A percentile compares a stretch with the other conserved stretches of the same genome.
These are phyloP conservation scores for Candida insectorum DNA, from an alignment of 805 yeast genomes.

Conservation along the genomic window DNA sequence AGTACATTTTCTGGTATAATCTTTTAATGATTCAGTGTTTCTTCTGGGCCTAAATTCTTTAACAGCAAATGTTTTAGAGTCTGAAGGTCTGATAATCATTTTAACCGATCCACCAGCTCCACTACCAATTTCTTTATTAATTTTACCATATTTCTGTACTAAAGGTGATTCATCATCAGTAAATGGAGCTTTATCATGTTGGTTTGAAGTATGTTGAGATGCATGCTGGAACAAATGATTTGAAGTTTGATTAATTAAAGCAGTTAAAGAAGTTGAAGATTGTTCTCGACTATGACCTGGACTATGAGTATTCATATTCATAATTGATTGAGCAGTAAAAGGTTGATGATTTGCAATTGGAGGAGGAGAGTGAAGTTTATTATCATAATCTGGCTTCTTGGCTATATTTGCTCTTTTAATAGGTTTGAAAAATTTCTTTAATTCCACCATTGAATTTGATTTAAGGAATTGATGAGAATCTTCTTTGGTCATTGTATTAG, in stretches of 20 bases:
- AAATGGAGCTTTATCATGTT: constrained; percentile 15
- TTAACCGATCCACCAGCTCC: constrained; percentile 95
- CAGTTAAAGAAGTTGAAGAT: constrained; percentile 35
- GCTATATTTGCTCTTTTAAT: constrained; percentile 24
- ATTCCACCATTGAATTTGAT: constrained; percentile 60
- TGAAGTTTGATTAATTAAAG: constrained; percentile 34
- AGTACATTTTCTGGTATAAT: constrained; percentile 87
- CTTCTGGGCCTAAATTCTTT: constrained; percentile 84
- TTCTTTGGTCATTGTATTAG: constrained; percentile 15
- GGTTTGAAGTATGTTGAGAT: constrained; percentile 35
- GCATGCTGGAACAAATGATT: constrained; percentile 35
- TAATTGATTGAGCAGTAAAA: neutral
- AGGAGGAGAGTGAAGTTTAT: constrained; percentile 29
- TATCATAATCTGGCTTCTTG: constrained; percentile 17
- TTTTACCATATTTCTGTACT: constrained; percentile 72
- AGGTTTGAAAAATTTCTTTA: constrained; percentile 71
- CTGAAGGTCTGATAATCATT: constrained; percentile 63
- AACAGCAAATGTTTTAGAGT: constrained; percentile 78
- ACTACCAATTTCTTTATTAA: constrained; percentile 85
- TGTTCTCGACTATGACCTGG: constrained; percentile 23
- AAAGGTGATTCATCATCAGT: constrained; percentile 50
- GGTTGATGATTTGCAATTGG: constrained; percentile 14
- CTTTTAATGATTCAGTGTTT: constrained; percentile 71
- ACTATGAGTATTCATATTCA: constrained; percentile 1
- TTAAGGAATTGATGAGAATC: constrained; percentile 31